phyloP scores from a whole-genome alignment of 2,329 filamentous ascomycete genomes.

The Aspergillus phoenicis region DNA sequence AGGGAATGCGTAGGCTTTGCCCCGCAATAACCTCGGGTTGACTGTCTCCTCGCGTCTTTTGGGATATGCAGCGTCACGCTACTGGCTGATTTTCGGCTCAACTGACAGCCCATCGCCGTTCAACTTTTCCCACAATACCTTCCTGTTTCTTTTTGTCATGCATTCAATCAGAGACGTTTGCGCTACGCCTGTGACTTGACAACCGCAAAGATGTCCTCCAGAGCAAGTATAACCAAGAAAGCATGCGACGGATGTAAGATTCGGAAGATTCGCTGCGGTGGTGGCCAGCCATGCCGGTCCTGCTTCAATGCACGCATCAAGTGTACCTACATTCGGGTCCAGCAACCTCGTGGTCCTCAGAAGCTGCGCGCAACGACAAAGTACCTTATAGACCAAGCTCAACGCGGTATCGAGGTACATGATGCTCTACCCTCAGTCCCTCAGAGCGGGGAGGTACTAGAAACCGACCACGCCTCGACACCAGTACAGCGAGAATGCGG shows the following conservation, averaged over 20 bases:
- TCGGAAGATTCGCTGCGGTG: conserved; percentile 56
- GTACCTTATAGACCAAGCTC: conserved; percentile 26
- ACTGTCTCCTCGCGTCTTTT: not conserved
- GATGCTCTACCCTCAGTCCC: not conserved
- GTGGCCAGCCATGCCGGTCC: conserved; percentile 50
- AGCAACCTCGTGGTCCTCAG: conserved; percentile 51
- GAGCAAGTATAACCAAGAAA: conserved; percentile 34
- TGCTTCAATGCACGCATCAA: conserved; percentile 50
- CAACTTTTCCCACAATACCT: not conserved
- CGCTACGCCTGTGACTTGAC: not conserved
- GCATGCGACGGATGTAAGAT: conserved; percentile 58
- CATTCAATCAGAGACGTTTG: not conserved
- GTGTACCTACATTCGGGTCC: conserved; percentile 54
- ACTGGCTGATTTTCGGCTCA: not conserved
- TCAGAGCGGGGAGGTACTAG: not conserved
- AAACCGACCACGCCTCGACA: not conserved
- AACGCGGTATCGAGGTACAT: conserved; percentile 10
- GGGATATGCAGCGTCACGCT: conserved; percentile 3
- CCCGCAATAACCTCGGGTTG: conserved; percentile 6
- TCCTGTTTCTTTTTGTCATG: not conserved
- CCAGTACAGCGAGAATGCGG: not conserved
- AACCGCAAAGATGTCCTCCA: conserved; percentile 16
- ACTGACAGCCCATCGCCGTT: not conserved
- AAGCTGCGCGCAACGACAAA: conserved; percentile 37
- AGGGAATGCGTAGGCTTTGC: conserved; percentile 4